These are phyloP conservation scores for Axilococcus clingmanii DNA, from an alignment of 139 green algal genomes.

Conservation along the genomic window DNA sequence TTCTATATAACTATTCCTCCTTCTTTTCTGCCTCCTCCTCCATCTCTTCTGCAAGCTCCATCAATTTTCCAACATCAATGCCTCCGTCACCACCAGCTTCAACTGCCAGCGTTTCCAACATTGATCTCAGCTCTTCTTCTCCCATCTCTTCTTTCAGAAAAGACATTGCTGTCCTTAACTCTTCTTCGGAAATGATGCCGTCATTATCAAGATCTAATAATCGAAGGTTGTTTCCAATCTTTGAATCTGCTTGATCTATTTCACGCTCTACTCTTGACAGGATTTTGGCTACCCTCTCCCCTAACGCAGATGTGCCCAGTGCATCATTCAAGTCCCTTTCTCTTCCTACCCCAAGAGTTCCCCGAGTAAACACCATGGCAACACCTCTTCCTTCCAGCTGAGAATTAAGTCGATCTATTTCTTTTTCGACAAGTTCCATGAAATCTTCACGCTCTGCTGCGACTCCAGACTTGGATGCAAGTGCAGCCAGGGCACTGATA, in stretches of 20 bases:
- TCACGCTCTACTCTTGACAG: slow-evolving; percentile 66
- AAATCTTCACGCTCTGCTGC: slow-evolving; percentile 63
- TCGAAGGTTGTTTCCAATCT: slow-evolving; percentile 55
- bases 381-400: slow-evolving; percentile 21
- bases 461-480: slow-evolving; percentile 47
- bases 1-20: slow-evolving; percentile 3
- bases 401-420: slow-evolving; percentile 52
- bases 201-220: slow-evolving; percentile 71
- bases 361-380: slow-evolving; percentile 37
- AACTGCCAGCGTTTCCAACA: slow-evolving; percentile 40
- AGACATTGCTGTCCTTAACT: slow-evolving; percentile 50
- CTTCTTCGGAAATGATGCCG: slow-evolving; percentile 45
- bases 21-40: slow-evolving; percentile 5
- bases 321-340: slow-evolving; percentile 31
- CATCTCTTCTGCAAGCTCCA: slow-evolving; percentile 22
- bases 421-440: slow-evolving; percentile 71
- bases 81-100: slow-evolving; percentile 3
- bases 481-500: slow-evolving; percentile 30
- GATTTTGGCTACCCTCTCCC: slow-evolving; percentile 57
- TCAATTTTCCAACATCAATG: slow-evolving; percentile 23
- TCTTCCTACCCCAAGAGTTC: slow-evolving; percentile 9
- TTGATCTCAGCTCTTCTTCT: slow-evolving; percentile 48
- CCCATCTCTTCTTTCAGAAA: slow-evolving; percentile 62
- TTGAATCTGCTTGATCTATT: slow-evolving; percentile 61
- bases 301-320: slow-evolving; percentile 38